These are phyloP conservation scores for Mesembryanthemum crystallinum DNA, from an alignment of 148 eudicot species.

Conservation along the genomic window DNA sequence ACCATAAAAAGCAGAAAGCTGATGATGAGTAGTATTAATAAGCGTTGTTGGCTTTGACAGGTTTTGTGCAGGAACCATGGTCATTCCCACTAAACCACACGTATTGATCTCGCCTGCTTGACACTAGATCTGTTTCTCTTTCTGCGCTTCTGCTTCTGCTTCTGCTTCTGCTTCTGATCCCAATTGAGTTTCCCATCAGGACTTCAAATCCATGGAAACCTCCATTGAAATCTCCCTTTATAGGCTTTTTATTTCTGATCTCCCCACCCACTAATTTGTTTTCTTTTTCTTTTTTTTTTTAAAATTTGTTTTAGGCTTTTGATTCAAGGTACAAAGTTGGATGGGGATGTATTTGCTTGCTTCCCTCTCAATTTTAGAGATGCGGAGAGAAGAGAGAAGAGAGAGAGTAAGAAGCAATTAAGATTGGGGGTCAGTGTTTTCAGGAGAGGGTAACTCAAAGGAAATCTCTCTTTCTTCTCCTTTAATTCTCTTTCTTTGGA, in stretches of 20 bases:
- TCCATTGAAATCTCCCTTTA: no score
- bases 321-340: not conserved
- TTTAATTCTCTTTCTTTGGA: not conserved
- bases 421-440: not conserved
- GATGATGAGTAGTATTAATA: no score
- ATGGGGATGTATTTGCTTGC: slow-evolving; percentile 10
- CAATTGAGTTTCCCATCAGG: not conserved
- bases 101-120: no score
- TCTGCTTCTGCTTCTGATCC: not conserved
- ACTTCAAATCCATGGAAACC: not conserved
- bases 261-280: no score
- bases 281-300: not conserved
- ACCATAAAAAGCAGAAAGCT: not conserved
- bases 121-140: no score
- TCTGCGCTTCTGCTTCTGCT: not conserved
- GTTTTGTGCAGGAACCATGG: slow-evolving; percentile 46
- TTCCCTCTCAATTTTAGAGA: slow-evolving; percentile 15
- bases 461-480: not conserved
- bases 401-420: not conserved
- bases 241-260: no score
- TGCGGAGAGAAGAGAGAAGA: no score
- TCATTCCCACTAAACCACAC: slow-evolving; percentile 44
- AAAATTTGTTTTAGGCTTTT: no score
- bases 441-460: not conserved
- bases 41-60: slow-evolving; percentile 19